Evolutionary conservation across 768 basidiomycete species (phyloP), one percentile per base, ranked within the genome.

Genomic region (Amylocystis lapponica): DNA sequence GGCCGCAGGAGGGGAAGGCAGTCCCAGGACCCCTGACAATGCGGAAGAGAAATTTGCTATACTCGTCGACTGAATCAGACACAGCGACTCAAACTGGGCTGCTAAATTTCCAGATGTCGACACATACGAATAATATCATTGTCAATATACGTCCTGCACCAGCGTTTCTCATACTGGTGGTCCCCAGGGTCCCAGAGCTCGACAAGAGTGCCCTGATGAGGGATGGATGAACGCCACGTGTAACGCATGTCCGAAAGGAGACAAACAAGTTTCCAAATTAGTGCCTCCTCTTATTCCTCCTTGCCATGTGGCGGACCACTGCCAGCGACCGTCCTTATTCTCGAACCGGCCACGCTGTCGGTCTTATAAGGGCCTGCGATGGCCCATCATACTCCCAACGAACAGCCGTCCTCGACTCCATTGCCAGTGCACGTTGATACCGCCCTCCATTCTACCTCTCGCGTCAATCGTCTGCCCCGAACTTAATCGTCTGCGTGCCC

Each of bases 231-330:
- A 33, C 5, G 23, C 27, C 49, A 50, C 45, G 49, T 43, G 49
- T 30, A 40, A 29, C 22, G 42, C 43, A 50, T 46, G 38, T 41
- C 53, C 49, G 43, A 39, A 46, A 12, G 11, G 49, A 30, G 25
- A 60, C 55, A 60, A 60, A 52, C 59, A 45, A 53, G 23, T 34
- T 20, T 45, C 59, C 59, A 36, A 45, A 56, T 56, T 27, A 39
- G 56, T 53, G 39, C 40, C 26, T 60, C 49, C 55, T 55, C 59
- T 60, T 60, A 58, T 60, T 51, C 56, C 55, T 36, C 29, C 29
- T 27, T 36, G 27, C 48, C 56, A 52, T 53, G 50, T 42, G 53
- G 49, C 26, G 14, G n/a, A 13, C 19, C 39, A 26, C 29, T 27
- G 27, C 27, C 17, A 25, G 5, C 27, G 8, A 43, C 11, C 14